A percentile compares a stretch with the other conserved stretches of the same genome.
Conservation (phyloP, 1,284 basidiomycete genomes). For the Heterobasidion occidentale region DNA sequence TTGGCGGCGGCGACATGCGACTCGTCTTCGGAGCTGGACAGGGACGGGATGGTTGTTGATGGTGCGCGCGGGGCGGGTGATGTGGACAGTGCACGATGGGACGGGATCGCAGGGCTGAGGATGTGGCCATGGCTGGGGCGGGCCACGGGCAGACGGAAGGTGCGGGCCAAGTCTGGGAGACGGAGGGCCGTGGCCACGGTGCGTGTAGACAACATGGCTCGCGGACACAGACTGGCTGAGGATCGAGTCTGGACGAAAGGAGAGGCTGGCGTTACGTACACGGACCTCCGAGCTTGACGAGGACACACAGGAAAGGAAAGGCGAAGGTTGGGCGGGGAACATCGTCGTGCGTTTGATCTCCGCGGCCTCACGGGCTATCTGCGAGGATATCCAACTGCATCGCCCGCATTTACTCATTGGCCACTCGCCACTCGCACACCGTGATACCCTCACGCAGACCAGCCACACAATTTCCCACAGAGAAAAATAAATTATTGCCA, state of each 20-base stretch:
- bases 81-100: neutral
- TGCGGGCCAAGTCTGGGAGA: no score
- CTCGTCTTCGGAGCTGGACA: neutral
- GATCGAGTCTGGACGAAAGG: no score
- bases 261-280: no score
- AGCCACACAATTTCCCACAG: no score
- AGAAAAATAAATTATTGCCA: no score
- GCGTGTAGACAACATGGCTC: no score
- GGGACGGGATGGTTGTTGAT: neutral
- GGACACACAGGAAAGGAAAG: neutral
- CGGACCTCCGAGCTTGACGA: neutral
- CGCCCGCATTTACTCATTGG: neutral
- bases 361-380: neutral
- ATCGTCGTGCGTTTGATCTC: neutral
- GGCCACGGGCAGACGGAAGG: neutral
- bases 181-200: no score
- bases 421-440: no score
- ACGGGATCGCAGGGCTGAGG: neutral
- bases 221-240: no score
- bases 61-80: neutral
- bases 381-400: neutral
- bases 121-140: neutral
- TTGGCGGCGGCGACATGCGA: neutral
- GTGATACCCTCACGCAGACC: no score
- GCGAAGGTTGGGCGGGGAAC: neutral